Evolutionary conservation across 176 grass and related monocot genomes (phyloP).

Genomic region (Saccharum officinarum): DNA sequence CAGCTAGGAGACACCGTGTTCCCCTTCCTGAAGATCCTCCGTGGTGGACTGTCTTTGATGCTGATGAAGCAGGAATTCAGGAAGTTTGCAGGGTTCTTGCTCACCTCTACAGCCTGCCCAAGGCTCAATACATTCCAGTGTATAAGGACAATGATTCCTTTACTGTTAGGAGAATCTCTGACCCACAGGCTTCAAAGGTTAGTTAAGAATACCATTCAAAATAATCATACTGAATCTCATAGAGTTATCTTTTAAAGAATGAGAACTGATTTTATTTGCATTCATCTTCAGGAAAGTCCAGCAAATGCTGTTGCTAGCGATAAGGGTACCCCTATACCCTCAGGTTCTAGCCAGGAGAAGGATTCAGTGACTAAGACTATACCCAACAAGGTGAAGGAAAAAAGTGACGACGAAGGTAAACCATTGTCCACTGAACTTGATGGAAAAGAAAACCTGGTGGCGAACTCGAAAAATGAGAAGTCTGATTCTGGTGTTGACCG

Average conservation of each 20-base stretch:
- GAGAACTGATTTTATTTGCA: neutral
- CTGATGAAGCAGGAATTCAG: slow-evolving; percentile 65
- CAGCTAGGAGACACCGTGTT: slow-evolving; percentile 65
- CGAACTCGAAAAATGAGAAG: slow-evolving; percentile 61
- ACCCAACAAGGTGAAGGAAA: slow-evolving; percentile 63
- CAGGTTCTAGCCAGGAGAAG: slow-evolving; percentile 53
- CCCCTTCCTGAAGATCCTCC: slow-evolving; percentile 87
- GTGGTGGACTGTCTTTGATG: slow-evolving; percentile 94
- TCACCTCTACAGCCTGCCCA: slow-evolving; percentile 77
- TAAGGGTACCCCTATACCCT: slow-evolving; percentile 46
- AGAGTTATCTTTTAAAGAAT: slow-evolving; percentile 2
- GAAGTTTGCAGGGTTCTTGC: slow-evolving; percentile 95
- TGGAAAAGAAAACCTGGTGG: slow-evolving; percentile 51
- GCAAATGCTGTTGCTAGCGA: slow-evolving; percentile 42
- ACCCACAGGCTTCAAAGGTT: slow-evolving; percentile 65
- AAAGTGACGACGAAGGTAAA: slow-evolving; percentile 53
- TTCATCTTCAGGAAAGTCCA: slow-evolving; percentile 58
- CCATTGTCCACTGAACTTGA: slow-evolving; percentile 45
- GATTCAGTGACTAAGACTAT: slow-evolving; percentile 55
- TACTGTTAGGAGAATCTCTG: slow-evolving; percentile 46
- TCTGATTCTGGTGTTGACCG: slow-evolving; percentile 56
- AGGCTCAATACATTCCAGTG: slow-evolving; percentile 77
- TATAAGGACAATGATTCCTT: slow-evolving; percentile 93
- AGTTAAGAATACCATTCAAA: slow-evolving; percentile 27
- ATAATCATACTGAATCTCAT: neutral